These are phyloP conservation scores for Spergularia marina DNA, from an alignment of 148 eudicot species.

Conservation along the genomic window DNA sequence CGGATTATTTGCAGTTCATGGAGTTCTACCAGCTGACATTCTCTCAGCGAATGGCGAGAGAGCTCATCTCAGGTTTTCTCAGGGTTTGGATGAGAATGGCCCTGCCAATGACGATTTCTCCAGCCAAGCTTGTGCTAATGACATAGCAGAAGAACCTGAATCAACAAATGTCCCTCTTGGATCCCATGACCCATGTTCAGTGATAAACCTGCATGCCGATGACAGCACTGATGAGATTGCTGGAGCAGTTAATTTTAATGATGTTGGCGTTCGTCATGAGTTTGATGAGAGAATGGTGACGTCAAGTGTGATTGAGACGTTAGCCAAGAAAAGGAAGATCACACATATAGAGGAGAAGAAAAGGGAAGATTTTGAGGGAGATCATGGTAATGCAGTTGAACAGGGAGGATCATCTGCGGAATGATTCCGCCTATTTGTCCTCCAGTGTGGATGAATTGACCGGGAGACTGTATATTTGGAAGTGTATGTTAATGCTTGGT, in stretches of 20 bases:
- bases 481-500: no score
- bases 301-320: background rate
- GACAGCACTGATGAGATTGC: background rate
- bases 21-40: conserved; percentile 31
- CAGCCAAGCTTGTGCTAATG: conserved; percentile 18
- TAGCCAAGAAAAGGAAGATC: conserved; percentile 26
- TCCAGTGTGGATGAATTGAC: no score
- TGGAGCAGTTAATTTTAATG: background rate
- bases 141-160: conserved; percentile 28
- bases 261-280: background rate
- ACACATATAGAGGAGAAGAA: background rate
- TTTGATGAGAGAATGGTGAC: conserved; percentile 19
- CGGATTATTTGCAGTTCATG: conserved; percentile 38
- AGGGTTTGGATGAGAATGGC: conserved; percentile 27
- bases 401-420: no score
- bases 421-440: no score
- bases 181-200: conserved; percentile 22
- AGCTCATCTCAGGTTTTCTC: conserved; percentile 20
- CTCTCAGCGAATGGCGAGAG: conserved; percentile 28
- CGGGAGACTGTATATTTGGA: no score
- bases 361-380: conserved; percentile 22
- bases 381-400: conserved; percentile 22
- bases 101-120: conserved; percentile 26
- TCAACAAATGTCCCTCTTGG: conserved; percentile 20
- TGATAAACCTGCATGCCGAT: conserved; percentile 21